These are phyloP conservation scores for Yarrowia divulgata DNA, from an alignment of 805 yeast species.

Conservation along the genomic window DNA sequence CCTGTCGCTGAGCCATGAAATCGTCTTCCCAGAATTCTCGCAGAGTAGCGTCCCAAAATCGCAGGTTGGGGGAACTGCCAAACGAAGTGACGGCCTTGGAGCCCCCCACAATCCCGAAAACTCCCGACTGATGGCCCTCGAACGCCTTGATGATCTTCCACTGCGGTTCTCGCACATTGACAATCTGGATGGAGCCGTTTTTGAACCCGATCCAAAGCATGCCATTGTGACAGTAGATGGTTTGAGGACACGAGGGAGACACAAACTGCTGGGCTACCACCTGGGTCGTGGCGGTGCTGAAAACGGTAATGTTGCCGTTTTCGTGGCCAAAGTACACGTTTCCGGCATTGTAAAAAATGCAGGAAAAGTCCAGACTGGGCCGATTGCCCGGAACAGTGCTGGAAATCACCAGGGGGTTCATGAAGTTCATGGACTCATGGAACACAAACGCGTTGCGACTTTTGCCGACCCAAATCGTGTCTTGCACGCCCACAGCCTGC, in stretches of 20 bases:
- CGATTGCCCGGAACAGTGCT: conserved; percentile 41
- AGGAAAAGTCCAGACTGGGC: conserved; percentile 46
- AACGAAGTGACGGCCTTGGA: conserved; percentile 38
- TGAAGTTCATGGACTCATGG: conserved; percentile 46
- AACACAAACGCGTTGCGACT: conserved; percentile 49
- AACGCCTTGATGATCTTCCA: conserved; percentile 52
- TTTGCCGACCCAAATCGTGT: conserved; percentile 50
- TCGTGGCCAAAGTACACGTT: conserved; percentile 53
- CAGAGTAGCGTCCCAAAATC: conserved; percentile 51
- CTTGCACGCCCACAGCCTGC: conserved; percentile 44
- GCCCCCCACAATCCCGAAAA: conserved; percentile 43
- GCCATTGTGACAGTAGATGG: conserved; percentile 47
- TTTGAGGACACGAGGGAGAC: conserved; percentile 47
- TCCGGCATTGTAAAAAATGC: conserved; percentile 47
- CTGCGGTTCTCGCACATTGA: conserved; percentile 47
- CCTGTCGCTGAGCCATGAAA: conserved; percentile 46
- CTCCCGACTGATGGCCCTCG: conserved; percentile 51
- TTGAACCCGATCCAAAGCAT: conserved; percentile 52
- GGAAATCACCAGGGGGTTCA: conserved; percentile 44
- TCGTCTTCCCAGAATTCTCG: conserved; percentile 49
- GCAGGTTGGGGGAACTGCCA: conserved; percentile 40
- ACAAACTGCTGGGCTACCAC: conserved; percentile 48
- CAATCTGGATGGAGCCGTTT: conserved; percentile 51
- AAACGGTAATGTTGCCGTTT: conserved; percentile 50
- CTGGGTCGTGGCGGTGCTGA: conserved; percentile 45